Conservation (phyloP, 1,139 yeast genomes). For the Diutina neorugosa region DNA sequence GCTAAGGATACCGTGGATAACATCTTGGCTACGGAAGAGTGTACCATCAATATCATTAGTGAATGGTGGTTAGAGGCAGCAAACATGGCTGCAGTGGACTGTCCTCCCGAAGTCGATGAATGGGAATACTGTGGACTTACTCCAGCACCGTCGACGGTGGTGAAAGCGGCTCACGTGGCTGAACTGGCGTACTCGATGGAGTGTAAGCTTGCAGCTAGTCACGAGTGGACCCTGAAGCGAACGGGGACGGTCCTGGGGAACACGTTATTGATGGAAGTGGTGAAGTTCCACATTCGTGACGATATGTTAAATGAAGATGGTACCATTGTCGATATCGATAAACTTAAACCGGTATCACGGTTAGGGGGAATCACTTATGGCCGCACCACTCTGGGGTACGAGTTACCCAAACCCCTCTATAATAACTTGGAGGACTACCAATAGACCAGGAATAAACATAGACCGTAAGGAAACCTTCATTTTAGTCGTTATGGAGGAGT, state of each 20-base stretch:
- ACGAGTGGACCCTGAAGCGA: slow-evolving; percentile 34
- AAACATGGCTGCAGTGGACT: slow-evolving; percentile 33
- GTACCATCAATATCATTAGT: slow-evolving; percentile 45
- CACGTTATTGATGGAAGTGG: slow-evolving; percentile 38
- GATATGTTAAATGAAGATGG: slow-evolving; percentile 34
- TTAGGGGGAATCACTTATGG: slow-evolving; percentile 45
- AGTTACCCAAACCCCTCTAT: slow-evolving; percentile 8
- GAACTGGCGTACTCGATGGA: slow-evolving; percentile 53
- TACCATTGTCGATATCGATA: slow-evolving; percentile 30
- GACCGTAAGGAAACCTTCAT: too few relatives aligned
- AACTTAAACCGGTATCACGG: slow-evolving; percentile 41
- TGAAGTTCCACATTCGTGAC: slow-evolving; percentile 44
- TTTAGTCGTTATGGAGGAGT: too few relatives aligned
- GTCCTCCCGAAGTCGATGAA: slow-evolving; percentile 41
- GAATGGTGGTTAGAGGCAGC: slow-evolving; percentile 62
- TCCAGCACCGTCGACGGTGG: slow-evolving; percentile 28
- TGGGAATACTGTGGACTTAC: slow-evolving; percentile 48
- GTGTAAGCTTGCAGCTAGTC: slow-evolving; percentile 32
- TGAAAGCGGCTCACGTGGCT: slow-evolving; percentile 44
- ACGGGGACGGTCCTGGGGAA: slow-evolving; percentile 28
- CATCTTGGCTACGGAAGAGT: slow-evolving; percentile 38
- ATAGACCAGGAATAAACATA: too few relatives aligned
- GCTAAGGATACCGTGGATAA: slow-evolving; percentile 41
- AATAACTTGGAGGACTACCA: not conserved
- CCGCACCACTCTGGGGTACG: slow-evolving; percentile 30